Conservation (phyloP, 805 yeast species). For the Spathaspora sp. region DNA sequence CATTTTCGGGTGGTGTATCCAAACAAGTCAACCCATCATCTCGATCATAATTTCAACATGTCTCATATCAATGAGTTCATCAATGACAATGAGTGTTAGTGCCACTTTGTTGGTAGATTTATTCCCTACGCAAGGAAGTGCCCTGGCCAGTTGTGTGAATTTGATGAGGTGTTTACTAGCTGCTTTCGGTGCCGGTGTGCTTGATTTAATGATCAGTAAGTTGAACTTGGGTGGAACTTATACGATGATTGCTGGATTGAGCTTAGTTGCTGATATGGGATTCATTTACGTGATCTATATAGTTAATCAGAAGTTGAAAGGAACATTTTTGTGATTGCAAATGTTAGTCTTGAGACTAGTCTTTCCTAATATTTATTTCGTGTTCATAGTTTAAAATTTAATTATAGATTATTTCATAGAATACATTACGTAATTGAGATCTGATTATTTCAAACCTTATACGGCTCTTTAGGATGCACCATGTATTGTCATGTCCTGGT, state of each 20-base stretch:
- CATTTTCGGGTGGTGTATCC: constrained; percentile 71
- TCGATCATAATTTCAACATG: constrained; percentile 58
- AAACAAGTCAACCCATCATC: constrained; percentile 43
- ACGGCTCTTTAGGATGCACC: no score
- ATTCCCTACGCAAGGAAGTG: constrained; percentile 65
- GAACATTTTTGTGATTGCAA: neutral
- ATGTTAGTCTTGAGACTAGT: neutral
- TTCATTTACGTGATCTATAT: constrained; percentile 7
- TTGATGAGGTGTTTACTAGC: constrained; percentile 68
- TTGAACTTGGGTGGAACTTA: constrained; percentile 76
- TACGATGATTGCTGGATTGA: constrained; percentile 60
- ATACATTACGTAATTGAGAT: no score
- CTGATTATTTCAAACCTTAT: no score
- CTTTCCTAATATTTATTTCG: neutral
- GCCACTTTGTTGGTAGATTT: constrained; percentile 75
- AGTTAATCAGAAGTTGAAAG: neutral
- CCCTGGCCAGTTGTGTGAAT: constrained; percentile 72
- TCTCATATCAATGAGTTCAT: constrained; percentile 54
- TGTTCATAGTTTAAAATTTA: neutral
- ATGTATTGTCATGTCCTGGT: no score
- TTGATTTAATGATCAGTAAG: constrained; percentile 52
- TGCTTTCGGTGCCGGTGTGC: constrained; percentile 67
- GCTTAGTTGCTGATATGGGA: constrained; percentile 8
- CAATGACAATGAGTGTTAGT: constrained; percentile 54
- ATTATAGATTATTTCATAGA: no score